Evolutionary conservation across 129 eudicot genomes (phyloP), one percentile per base, ranked within the genome.

Genomic region (Pseudognaphalium luteoalbum): DNA sequence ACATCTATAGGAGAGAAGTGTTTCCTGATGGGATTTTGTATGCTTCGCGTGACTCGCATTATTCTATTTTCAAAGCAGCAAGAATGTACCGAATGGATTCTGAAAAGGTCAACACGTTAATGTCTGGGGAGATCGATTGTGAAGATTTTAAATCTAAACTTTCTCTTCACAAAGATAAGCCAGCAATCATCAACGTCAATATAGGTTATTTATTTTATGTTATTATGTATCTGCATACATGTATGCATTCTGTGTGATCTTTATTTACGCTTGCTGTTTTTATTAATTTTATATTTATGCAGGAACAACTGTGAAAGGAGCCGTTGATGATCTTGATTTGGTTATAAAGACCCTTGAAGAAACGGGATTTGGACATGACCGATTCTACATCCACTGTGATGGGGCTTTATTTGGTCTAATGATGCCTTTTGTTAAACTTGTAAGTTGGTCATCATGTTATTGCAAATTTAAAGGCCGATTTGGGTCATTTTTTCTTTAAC

Each of bases 301-400:
- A 94, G 99, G 99, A 83, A 91, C 99, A 37, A 94, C 99, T 66
- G 99, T 94, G 52, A 94, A 94, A 87, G 99, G 99, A 78, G 99
- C 99, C 75, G 99, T 94, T 61, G 99, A 94, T 81, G 99, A 94
- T 84, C 93, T 94, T 73, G 99, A 94, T 83, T 91, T 91, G 82
- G 97, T 94, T 68, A 89, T 94, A 64, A 70, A 89, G 79, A 94
- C 92, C 67, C 99, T 94, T 78, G 96, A 91, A 78, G 99, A 91
- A 65, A 79, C 92, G 57, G 99, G 99, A 77, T 94, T 78, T 78
- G 61, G 94, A 22, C 96, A 93, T 64, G 90, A 91, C 80, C 85
- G 89, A 70, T 94, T 94, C 85, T 94, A 88, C 64, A 94, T 94
- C 77, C 99, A 94, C 66, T 94, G 99, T 84, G 99, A 94, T 82